Evolutionary conservation across 106 monocot species (phyloP), one percentile per base, ranked within the genome.

Genomic region (Apostasia ramifera): DNA sequence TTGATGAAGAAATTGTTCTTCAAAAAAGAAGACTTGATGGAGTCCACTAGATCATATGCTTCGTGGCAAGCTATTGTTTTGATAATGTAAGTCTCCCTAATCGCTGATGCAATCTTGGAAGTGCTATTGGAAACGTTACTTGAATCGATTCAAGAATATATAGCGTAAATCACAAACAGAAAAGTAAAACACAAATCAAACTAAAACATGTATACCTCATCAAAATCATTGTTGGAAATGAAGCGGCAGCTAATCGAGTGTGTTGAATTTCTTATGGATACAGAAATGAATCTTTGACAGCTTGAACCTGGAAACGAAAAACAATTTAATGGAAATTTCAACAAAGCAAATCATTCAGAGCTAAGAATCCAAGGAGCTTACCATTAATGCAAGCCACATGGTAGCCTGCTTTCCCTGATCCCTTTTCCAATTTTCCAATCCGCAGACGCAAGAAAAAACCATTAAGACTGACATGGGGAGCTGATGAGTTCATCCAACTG

Each of bases 401-500:
- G 63, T 91, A 91, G 13, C 84, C 80, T 12, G 84, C 77, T 50
- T 72, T 63, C 1, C 74, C 77, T 9, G 70, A 38, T 57, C 47
- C 74, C 67, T 77, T 59, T 12, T 81, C 79, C 70, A 72, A 69
- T 55, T 91, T 83, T 38, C 84, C 79, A 68, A 84, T 63, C 59
- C 84, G 53, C 2, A 91, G 55, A 12, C 91, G 83, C 51, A 91
- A 57, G 74, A 82, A 91, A 63, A 82, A 87, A 2, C 91, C 91
- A 46, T 78, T 70, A 39, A 91, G 71, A 71, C 10, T 73, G 40
- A 55, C 50, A 48, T 72, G 7, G 3, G 61, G 42, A 64, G 38
- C 40, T 41, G 76, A 59, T 66, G 80, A 80, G 53, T 81, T 71
- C 63, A 82, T 38, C 68, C 51, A 79, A 62, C 87, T 91, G 67